These are phyloP conservation scores for Penicillium occitanis DNA, from an alignment of 2,329 filamentous ascomycete species.

Conservation along the genomic window DNA sequence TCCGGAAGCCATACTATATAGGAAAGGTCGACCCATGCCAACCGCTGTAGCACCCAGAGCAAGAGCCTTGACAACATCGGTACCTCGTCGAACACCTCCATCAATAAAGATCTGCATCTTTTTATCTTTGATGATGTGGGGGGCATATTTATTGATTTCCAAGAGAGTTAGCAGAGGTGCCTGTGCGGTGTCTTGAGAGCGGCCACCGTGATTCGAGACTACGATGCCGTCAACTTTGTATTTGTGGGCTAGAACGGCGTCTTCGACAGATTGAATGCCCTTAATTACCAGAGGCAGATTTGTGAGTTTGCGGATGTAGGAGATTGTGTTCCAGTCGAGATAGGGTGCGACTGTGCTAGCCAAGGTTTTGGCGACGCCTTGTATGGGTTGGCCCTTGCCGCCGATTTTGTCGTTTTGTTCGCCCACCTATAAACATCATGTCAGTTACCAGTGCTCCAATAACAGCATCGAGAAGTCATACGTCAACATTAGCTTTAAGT, in stretches of 20 bases:
- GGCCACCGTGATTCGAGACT: constrained; percentile 45
- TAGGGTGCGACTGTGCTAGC: constrained; percentile 32
- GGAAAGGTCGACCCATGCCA: constrained; percentile 61
- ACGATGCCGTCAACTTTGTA: constrained; percentile 49
- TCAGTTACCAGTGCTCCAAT: background rate
- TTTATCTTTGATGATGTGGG: constrained; percentile 55
- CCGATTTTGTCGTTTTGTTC: constrained; percentile 20
- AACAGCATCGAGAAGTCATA: constrained; percentile 13
- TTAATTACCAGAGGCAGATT: constrained; percentile 40
- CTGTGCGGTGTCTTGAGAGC: constrained; percentile 47
- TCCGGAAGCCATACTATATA: constrained; percentile 56
- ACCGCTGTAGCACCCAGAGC: constrained; percentile 65
- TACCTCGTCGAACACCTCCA: constrained; percentile 64
- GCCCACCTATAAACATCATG: constrained; percentile 13
- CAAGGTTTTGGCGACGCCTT: constrained; percentile 33
- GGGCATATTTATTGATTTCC: constrained; percentile 62
- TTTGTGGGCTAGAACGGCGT: constrained; percentile 49
- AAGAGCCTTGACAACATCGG: constrained; percentile 66
- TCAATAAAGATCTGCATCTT: constrained; percentile 64
- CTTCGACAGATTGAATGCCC: constrained; percentile 50
- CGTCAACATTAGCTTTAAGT: constrained; percentile 29
- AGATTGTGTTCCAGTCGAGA: constrained; percentile 33
- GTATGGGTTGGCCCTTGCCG: constrained; percentile 21
- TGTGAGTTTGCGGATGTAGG: constrained; percentile 45
- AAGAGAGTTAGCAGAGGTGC: constrained; percentile 60